Evolutionary conservation across 1,139 yeast genomes (phyloP), one percentile per base, ranked within the genome.

Genomic region (Entelexis paramagnoliae): DNA sequence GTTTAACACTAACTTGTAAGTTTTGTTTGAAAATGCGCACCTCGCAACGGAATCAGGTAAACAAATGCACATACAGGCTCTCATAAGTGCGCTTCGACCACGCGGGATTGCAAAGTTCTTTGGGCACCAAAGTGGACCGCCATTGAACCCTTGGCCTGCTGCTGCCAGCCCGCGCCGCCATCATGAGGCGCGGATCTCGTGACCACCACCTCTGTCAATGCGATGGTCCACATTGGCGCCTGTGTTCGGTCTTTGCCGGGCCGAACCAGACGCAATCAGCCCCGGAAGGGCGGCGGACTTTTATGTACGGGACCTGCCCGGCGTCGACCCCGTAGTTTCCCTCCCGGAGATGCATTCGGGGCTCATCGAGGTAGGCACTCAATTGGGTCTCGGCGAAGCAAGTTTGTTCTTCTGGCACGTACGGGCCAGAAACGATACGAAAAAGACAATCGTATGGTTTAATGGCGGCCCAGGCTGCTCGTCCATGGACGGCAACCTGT

Each of bases 401-500:
- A 46, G 48, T 59, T 76, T 86, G 64, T 91, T 84, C 66, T 91
- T 88, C 66, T 88, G 96, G 96, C 66, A 66, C 49, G 64, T 68
- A 29, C 65, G 62, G 26, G 63, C 67, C 32, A 63, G 60, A 48
- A 56, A 61, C 20, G 62, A 64, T 8, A 65, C 64, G 34, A 51
- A 51, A 4, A 54, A 34, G 13, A 63, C 64, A 50, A 58, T 70
- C 11, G 57, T 88, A 54, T 91, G 98, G 98, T 74, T 91, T 30
- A 91, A 93, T 66, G 99, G 99, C 42, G 76, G 76, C 2, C 75
- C 75, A 3, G 99, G 99, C 0, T 91, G 99, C 66, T 87, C 96
- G 3, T 87, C 96, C 0, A 80, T 91, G 93, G 98, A 91, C 67
- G 99, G 99, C 3, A 96, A 96, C 0, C 66, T 91, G 57, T 79